Evolutionary conservation across 2,329 filamentous ascomycete genomes (phyloP).

Genomic region (Hysterium pulicare): DNA sequence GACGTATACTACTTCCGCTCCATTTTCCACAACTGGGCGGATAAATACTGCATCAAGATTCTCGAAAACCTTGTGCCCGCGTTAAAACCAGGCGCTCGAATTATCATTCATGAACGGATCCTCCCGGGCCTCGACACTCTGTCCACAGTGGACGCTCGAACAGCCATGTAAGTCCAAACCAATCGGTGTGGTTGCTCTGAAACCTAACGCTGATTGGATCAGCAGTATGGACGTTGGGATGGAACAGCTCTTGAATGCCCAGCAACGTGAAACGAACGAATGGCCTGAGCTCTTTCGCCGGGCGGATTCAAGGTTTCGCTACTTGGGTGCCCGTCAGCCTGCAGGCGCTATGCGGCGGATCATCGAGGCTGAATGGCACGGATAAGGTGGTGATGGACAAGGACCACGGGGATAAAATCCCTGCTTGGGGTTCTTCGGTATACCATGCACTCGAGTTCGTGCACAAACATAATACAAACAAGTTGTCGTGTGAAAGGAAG

Average conservation of each 20-base stretch:
- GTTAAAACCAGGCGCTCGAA: constrained; percentile 1
- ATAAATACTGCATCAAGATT: constrained; percentile 2
- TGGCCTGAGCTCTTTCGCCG: constrained; percentile 11
- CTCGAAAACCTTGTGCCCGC: constrained; percentile 1
- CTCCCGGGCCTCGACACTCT: constrained; percentile 9
- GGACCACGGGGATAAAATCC: no score
- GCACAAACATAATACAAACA: no score
- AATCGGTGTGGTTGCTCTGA: background rate
- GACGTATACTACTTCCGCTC: constrained; percentile 5
- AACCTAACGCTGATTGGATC: constrained; percentile 1
- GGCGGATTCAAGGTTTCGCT: constrained; percentile 9
- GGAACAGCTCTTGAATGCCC: constrained; percentile 14
- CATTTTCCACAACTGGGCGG: constrained; percentile 3
- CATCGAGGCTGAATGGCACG: constrained; percentile 12
- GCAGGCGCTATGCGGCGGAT: constrained; percentile 12
- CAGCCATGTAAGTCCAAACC: constrained; percentile 10
- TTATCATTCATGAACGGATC: constrained; percentile 15
- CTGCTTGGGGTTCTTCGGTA: no score
- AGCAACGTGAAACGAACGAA: constrained; percentile 12
- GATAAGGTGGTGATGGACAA: no score
- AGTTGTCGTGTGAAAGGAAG: no score
- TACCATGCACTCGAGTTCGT: no score
- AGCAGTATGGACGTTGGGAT: constrained; percentile 18
- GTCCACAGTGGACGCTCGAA: constrained; percentile 8
- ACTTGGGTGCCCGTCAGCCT: constrained; percentile 13